Conservation (phyloP, 495 filamentous ascomycete species). For the Annulohypoxylon moriforme region DNA sequence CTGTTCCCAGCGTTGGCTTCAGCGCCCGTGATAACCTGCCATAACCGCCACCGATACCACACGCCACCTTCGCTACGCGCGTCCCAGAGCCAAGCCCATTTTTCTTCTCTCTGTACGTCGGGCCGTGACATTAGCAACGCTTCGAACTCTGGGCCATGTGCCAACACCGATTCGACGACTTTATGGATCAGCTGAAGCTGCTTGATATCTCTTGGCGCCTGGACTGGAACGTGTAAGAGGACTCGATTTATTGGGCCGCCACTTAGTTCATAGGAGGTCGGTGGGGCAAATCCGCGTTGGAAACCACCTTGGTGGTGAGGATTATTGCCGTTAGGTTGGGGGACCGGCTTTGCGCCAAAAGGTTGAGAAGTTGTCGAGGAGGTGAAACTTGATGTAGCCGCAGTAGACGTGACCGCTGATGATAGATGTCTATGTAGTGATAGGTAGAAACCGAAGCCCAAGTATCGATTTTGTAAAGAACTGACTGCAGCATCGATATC, state of each 20-base stretch:
- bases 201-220: conserved; percentile 79
- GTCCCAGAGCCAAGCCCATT: conserved; percentile 96
- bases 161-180: conserved; percentile 80
- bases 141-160: conserved; percentile 89
- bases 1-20: conserved; percentile 48
- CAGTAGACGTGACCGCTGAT: conserved; percentile 75
- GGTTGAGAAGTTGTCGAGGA: conserved; percentile 70
- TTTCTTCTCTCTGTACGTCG: conserved; percentile 82
- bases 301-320: conserved; percentile 67
- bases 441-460: conserved; percentile 88
- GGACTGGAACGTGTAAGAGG: conserved; percentile 76
- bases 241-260: conserved; percentile 59
- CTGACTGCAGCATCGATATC: conserved; percentile 88
- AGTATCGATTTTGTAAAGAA: conserved; percentile 82
- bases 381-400: conserved; percentile 62
- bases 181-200: conserved; percentile 88
- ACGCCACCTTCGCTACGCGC: conserved; percentile 79
- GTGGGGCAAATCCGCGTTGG: conserved; percentile 84
- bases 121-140: conserved; percentile 88
- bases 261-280: conserved; percentile 68
- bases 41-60: conserved; percentile 92
- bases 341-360: conserved; percentile 85
- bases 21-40: conserved; percentile 78
- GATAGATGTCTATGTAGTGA: conserved; percentile 84
- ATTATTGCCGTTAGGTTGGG: conserved; percentile 60